Conservation (phyloP, 2,329 filamentous ascomycete species). For the Arthrobotrys sinensis region DNA sequence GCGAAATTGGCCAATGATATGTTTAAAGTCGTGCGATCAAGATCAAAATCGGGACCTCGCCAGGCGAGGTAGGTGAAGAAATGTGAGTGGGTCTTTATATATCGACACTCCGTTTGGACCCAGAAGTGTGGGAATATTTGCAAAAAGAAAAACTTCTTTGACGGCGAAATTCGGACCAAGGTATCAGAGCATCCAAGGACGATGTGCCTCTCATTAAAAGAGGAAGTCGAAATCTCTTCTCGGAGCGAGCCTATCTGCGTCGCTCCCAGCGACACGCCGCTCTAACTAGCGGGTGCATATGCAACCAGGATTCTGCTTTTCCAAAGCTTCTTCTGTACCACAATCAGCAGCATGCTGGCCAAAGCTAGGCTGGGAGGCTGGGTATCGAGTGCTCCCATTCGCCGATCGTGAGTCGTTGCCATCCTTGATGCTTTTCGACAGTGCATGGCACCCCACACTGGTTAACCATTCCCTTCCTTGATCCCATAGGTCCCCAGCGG, state of each 20-base stretch:
- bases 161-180: slow-evolving; percentile 44
- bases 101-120: slow-evolving; percentile 24
- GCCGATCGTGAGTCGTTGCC: slow-evolving; percentile 54
- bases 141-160: slow-evolving; percentile 23
- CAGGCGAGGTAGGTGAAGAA: slow-evolving; percentile 48
- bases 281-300: slow-evolving; percentile 37
- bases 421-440: slow-evolving; percentile 27
- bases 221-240: slow-evolving; percentile 40
- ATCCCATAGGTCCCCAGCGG: slow-evolving; percentile 31
- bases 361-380: slow-evolving; percentile 32
- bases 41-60: slow-evolving; percentile 37
- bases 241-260: slow-evolving; percentile 59
- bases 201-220: slow-evolving; percentile 35
- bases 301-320: slow-evolving; percentile 45
- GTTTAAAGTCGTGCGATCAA: slow-evolving; percentile 44
- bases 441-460: slow-evolving; percentile 48
- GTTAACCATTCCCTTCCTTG: not conserved
- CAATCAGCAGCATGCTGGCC: slow-evolving; percentile 40
- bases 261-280: slow-evolving; percentile 36
- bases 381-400: slow-evolving; percentile 45
- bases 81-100: slow-evolving; percentile 50
- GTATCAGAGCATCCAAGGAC: slow-evolving; percentile 31
- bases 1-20: slow-evolving; percentile 2
- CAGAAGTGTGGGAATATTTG: slow-evolving; percentile 19
- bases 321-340: slow-evolving; percentile 56